Evolutionary conservation across 2,329 filamentous ascomycete species (phyloP), one percentile per base, ranked within the genome.

Genomic region (Torrubiellomyces zombiae): DNA sequence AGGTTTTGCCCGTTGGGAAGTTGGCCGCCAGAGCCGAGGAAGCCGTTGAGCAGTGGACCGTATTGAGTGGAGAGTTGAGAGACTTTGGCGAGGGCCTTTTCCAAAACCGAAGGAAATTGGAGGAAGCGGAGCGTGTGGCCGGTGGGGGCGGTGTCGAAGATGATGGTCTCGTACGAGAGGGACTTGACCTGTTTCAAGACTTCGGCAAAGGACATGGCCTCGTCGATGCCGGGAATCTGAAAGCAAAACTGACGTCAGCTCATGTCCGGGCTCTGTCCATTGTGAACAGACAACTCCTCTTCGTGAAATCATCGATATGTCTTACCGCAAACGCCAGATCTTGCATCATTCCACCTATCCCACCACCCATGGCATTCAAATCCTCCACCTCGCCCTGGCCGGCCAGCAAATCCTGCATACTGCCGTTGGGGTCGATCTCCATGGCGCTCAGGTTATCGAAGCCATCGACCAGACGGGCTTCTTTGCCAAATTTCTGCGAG

Each of bases 191-290:
- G 89, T 57, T 98, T 98, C 44, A 98, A 68, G 36, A 98, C 89
- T 60, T 98, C 89, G 50, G 89, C 89, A 48, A 98, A 98, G 29
- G 85, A 94, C 89, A 98, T 98, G 51, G 89, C 89, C 56, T 98
- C 89, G 50, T 98, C 89, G 34, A 98, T 92, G 56, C 89, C 89
- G 11, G 89, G 89, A 34, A 98, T 98, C 81, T 92, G 16, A n/a
- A n/a, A n/a, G n/a, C n/a, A 14, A 20, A 14, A 19, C 15, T 7
- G 12, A 25, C 9, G 9, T 9, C 10, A 22, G n/a, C 9, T 11
- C 12, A 10, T 29, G 14, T 20, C 18, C 8, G 8, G n/a, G 18
- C n/a, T 19, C n/a, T 19, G 11, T 9, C 11, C 18, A 19, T 19
- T n/a, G 18, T n/a, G 9, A 19, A 19, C 3, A 19, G 11, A 19